Base-by-base conservation (phyloP, 2,329 filamentous ascomycete genomes). In the Calonectria fujianensis region DNA sequence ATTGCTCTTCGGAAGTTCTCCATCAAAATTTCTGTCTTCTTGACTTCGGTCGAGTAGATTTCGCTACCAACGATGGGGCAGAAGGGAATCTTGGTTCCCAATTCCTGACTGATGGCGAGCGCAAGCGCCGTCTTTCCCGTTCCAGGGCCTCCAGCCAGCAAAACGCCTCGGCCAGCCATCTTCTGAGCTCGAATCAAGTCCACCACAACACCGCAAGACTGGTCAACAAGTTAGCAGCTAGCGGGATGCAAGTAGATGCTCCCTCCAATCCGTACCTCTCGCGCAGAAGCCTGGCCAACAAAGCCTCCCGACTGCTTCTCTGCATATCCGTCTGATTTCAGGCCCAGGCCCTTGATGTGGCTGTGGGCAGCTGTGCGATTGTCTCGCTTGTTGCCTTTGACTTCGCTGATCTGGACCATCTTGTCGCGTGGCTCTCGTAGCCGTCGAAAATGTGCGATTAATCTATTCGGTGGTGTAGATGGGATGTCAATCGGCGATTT, bases 11-110 rank as follows among this genome's bases (percentile, higher is more conserved):
- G 92, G 86, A 99, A 99, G 88, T 98, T 98, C 90, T 99, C 97
- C 97, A 98, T 98, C 84, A 99, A 88, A 79, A 98, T 94, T 86
- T 99, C 97, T 65, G 97, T 99, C 92, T 99, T 99, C 92, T 99
- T 99, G 77, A 99, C 96, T 87, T 99, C 97, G 59, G 96, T 94
- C 80, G 95, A 98, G 88, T 98, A 99, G 82, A 99, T 94, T 87
- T 99, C 97, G 89, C 96, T 98, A 81, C 96, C 97, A 69, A 98
- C 97, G 83, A 99, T 98, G 50, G 96, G 96, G 86, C 97, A 98
- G 85, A 99, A 99, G 9, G 97, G 97, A 72, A 99, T 98, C 89
- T 98, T 98, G 65, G 96, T 98, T 80, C 97, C 97, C 78, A 99
- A 90, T 86, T 99, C 97, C 87, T 98, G 97, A 85, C 95, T 98